Percentiles rank a stretch among this genome's conserved stretches.
Conservation (phyloP, 2,329 filamentous ascomycete genomes). For the Neofusicoccum umdonicola region DNA sequence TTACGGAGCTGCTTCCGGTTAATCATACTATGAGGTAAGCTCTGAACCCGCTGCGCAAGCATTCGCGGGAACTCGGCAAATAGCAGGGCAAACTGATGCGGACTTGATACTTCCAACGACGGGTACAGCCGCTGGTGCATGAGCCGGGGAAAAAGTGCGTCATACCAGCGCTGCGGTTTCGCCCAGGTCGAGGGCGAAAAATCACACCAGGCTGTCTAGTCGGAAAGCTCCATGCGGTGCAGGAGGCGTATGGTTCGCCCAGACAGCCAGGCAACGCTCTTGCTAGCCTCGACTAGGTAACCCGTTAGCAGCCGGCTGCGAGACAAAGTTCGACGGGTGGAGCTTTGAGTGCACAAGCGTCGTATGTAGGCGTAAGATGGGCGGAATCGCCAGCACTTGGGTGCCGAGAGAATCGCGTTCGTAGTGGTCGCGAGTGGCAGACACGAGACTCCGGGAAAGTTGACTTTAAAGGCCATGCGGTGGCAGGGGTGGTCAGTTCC, state of each 20-base stretch:
- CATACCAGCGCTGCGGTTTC: not conserved
- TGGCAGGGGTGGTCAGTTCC: not conserved
- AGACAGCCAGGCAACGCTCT: not conserved
- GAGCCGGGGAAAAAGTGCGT: not conserved
- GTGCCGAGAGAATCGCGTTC: not conserved
- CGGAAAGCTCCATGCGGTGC: not conserved
- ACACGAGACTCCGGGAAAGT: not conserved
- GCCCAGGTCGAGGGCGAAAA: not conserved
- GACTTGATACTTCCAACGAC: slow-evolving; percentile 4
- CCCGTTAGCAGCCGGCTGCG: not conserved
- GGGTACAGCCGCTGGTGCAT: slow-evolving; percentile 5
- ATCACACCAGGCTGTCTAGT: not conserved
- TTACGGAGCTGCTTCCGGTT: not conserved
- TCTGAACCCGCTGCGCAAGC: not conserved
- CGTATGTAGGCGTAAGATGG: too few relatives aligned
- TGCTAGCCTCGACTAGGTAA: slow-evolving; percentile 3
- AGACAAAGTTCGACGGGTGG: not conserved
- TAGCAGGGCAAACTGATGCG: not conserved
- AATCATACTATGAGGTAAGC: not conserved
- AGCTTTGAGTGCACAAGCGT: not conserved
- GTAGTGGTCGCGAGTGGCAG: not conserved
- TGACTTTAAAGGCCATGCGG: too few relatives aligned
- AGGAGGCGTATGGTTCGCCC: not conserved
- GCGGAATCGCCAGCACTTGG: not conserved
- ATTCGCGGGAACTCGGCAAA: not conserved